Evolutionary conservation across 352 stramenopile species (phyloP), one percentile per base, ranked within the genome.

Genomic region (Phytopythium chamaehyphon): DNA sequence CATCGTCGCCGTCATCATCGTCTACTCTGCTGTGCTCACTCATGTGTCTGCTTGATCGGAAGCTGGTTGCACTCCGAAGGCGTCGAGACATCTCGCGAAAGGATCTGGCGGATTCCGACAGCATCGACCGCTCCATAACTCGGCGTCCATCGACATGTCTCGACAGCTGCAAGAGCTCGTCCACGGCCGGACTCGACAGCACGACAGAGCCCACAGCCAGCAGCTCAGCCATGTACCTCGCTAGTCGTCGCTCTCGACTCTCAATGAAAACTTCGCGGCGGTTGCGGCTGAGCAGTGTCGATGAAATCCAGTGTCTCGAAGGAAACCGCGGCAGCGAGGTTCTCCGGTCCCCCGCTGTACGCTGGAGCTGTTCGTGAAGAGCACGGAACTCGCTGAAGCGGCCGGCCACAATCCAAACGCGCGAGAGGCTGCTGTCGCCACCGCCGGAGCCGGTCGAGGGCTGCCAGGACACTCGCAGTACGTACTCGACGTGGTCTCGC

Each of bases 301-400:
- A 51, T 6, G 28, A 28, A 7, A 51, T 28, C 26, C 28, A 19
- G 28, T 51, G 45, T 6, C 45, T 28, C 8, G 45, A 40, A 2
- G 45, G 45, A 11, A 51, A 40, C n/a, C 31, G 45, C 10, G 45
- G 45, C 11, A 51, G 44, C 18, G 3, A 19, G 4, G 45, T 19
- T 1, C 6, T 19, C 14, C 3, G 15, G 15, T 28, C 24, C 24
- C 8, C 28, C 14, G 2, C 26, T 19, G 24, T 7, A 15, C 31
- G 26, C n/a, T 7, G 16, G 26, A 51, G 45, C 6, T 39, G 18
- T 19, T 16, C 6, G 45, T 51, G 45, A 8, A 51, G 31, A 24
- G 45, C 45, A 28, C 28, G 45, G 45, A 51, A 51, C 23, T 51
- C 45, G 19, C 31, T n/a, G 28, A 51, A 51, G 31, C 45, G 45